Percentiles rank a stretch among this genome's conserved stretches.
phyloP scores from a whole-genome alignment of 495 filamentous ascomycete genomes.

The Immersiella caudata region DNA sequence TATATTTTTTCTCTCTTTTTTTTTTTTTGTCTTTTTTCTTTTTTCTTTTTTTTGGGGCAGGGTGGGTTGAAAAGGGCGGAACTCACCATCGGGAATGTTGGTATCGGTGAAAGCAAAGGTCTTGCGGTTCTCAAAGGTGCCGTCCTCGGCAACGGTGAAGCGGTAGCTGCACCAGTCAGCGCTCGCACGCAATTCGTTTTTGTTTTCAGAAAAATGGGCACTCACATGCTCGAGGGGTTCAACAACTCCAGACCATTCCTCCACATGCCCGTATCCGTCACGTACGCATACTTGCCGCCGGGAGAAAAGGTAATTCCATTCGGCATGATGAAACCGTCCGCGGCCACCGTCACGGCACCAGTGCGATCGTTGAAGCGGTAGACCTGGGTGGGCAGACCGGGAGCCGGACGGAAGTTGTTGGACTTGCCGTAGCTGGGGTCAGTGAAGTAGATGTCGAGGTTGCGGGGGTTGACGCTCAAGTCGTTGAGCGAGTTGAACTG shows the following conservation, averaged over 20 bases:
- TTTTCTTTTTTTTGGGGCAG: too few relatives aligned
- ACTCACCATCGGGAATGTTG: constrained; percentile 57
- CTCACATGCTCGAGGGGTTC: constrained; percentile 45
- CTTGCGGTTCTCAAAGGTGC: constrained; percentile 48
- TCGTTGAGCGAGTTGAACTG: constrained; percentile 67
- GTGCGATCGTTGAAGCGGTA: constrained; percentile 55
- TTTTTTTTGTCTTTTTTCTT: too few relatives aligned
- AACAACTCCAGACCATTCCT: constrained; percentile 38
- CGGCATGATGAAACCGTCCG: constrained; percentile 58
- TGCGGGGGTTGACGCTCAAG: constrained; percentile 52
- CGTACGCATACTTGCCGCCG: constrained; percentile 53
- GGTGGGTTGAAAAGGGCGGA: neutral
- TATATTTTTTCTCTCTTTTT: too few relatives aligned
- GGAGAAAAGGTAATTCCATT: constrained; percentile 63
- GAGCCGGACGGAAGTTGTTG: constrained; percentile 58
- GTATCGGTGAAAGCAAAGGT: constrained; percentile 60
- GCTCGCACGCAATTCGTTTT: neutral
- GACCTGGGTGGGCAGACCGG: constrained; percentile 58
- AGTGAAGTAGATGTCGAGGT: constrained; percentile 64
- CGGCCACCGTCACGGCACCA: constrained; percentile 53
- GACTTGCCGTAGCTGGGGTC: constrained; percentile 64
- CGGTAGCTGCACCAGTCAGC: constrained; percentile 38
- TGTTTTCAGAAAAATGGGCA: neutral
- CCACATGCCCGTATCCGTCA: constrained; percentile 59
- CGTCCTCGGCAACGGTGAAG: constrained; percentile 44